phyloP scores from a whole-genome alignment of 116 monocot species.

The Zostera marina region DNA sequence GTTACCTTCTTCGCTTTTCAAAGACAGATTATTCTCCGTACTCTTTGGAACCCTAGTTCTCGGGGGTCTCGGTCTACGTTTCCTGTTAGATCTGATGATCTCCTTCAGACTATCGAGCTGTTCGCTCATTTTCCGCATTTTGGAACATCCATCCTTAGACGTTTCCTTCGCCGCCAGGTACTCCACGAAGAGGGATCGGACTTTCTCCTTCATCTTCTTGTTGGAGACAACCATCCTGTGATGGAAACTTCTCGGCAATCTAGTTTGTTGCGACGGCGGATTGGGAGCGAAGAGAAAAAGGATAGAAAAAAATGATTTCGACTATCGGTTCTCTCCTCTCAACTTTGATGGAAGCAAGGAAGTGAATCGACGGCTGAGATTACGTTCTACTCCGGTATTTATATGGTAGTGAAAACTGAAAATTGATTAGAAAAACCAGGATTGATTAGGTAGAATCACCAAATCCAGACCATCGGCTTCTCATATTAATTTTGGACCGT shows the following conservation, averaged over 20 bases:
- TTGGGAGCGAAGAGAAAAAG: background rate
- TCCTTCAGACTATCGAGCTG: slow-evolving; percentile 30
- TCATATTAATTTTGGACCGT: no score
- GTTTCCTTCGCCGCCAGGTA: slow-evolving; percentile 15
- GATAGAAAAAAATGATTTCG: background rate
- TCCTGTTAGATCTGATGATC: slow-evolving; percentile 20
- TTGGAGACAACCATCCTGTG: slow-evolving; percentile 58
- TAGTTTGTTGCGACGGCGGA: background rate
- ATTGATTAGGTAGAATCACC: no score
- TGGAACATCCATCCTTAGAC: slow-evolving; percentile 2
- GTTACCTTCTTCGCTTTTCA: slow-evolving; percentile 3
- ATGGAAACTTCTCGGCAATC: background rate
- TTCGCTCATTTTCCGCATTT: background rate
- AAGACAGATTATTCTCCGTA: slow-evolving; percentile 13
- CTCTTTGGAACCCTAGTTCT: background rate
- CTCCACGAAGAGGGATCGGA: slow-evolving; percentile 28
- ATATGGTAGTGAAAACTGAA: no score
- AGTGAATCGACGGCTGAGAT: slow-evolving; percentile 6
- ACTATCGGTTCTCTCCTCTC: background rate
- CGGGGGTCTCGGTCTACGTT: slow-evolving; percentile 7
- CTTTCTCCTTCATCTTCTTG: slow-evolving; percentile 82
- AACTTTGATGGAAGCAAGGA: slow-evolving; percentile 6
- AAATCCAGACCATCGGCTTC: no score
- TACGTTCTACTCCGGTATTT: no score
- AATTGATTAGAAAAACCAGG: no score